Percentiles rank a stretch among this genome's conserved stretches.
These are phyloP conservation scores for Dimocarpus longan DNA, from an alignment of 345 rosid genomes.

Conservation along the genomic window DNA sequence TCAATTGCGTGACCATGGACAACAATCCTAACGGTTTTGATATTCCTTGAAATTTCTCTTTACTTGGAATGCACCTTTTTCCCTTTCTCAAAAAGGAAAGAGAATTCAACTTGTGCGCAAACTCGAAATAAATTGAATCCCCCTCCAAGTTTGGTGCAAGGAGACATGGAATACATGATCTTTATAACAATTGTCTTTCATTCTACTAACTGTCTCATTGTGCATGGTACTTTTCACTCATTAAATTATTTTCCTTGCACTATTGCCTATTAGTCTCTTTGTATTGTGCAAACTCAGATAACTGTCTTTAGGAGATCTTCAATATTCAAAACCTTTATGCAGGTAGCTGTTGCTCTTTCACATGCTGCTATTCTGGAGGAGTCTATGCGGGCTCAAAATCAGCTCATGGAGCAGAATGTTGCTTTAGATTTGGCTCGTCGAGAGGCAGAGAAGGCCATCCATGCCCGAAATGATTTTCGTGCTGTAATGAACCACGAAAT, in stretches of 20 bases:
- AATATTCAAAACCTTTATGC: constrained; percentile 20
- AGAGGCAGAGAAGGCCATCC: constrained; percentile 89
- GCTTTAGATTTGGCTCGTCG: constrained; percentile 79
- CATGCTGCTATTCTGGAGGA: constrained; percentile 96
- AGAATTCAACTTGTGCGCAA: too few species aligned
- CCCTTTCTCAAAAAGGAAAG: too few species aligned
- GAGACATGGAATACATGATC: background rate
- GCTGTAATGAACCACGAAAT: constrained; percentile 98
- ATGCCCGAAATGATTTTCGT: constrained; percentile 92
- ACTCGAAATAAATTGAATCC: too few species aligned
- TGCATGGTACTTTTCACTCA: background rate
- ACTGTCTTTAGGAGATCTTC: background rate
- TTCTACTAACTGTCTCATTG: background rate
- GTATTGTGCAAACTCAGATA: background rate
- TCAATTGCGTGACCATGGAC: background rate
- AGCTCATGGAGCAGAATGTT: constrained; percentile 80
- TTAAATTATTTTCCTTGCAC: background rate
- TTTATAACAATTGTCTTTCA: background rate
- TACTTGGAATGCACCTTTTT: too few species aligned
- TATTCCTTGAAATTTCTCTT: too few species aligned
- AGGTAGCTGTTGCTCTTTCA: constrained; percentile 98
- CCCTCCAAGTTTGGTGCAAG: background rate
- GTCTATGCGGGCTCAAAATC: constrained; percentile 86
- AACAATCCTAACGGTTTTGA: background rate
- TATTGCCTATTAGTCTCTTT: constrained; percentile 6